These are phyloP conservation scores for Guillardia theta DNA, from an alignment of 78 protist genomes.

Conservation along the genomic window DNA sequence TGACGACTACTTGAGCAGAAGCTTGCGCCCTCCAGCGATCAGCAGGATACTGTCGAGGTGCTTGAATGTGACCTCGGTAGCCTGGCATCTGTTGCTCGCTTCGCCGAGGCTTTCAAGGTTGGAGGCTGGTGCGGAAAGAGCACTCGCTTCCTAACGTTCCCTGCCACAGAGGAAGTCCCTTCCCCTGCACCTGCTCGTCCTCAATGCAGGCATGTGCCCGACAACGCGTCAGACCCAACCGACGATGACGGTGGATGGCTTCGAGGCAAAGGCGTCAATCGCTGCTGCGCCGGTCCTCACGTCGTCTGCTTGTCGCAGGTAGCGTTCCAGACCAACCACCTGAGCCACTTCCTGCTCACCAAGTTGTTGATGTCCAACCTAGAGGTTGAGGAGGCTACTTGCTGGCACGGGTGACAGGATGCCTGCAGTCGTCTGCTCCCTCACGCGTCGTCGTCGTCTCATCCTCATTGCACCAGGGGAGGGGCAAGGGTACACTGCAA, in stretches of 20 bases:
- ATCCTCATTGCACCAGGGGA: too few relatives aligned
- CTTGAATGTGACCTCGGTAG: not conserved
- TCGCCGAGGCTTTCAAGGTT: not conserved
- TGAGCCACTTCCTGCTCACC: not conserved
- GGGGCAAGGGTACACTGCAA: too few relatives aligned
- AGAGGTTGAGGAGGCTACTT: too few relatives aligned
- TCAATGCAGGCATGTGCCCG: not conserved
- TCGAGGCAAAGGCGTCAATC: not conserved
- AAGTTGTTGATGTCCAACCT: not conserved
- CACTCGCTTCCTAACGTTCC: not conserved
- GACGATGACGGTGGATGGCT: not conserved
- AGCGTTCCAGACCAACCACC: not conserved
- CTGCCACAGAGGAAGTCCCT: not conserved
- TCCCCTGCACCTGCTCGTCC: not conserved
- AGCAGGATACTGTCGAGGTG: not conserved
- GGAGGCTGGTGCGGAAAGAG: too few relatives aligned
- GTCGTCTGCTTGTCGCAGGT: not conserved
- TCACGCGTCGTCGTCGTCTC: not conserved
- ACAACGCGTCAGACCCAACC: not conserved
- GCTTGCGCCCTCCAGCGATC: not conserved
- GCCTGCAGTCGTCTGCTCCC: not conserved
- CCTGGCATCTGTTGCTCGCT: not conserved
- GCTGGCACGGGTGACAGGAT: too few relatives aligned
- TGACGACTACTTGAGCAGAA: too few relatives aligned
- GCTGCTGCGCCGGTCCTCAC: not conserved